Percentiles rank a stretch among this genome's conserved stretches.
Evolutionary conservation across 2,329 filamentous ascomycete genomes (phyloP).

Genomic region (Hypoxylon rubiginosum): DNA sequence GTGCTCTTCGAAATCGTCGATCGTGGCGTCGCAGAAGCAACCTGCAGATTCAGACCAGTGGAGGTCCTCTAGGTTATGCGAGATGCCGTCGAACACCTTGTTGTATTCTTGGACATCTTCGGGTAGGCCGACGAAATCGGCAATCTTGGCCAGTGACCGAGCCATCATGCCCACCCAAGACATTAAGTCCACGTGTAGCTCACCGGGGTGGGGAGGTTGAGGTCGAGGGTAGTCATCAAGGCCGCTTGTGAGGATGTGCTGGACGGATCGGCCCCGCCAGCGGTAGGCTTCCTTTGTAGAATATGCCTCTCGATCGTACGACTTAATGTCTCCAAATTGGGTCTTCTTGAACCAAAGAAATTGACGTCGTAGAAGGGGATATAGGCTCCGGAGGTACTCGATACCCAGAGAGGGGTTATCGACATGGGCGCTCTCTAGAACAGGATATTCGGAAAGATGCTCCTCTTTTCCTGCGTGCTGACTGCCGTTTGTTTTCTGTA

Average conservation of each 20-base stretch:
- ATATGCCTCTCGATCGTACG: constrained; percentile 90
- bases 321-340: constrained; percentile 88
- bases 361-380: constrained; percentile 85
- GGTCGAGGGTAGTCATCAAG: constrained; percentile 96
- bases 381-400: constrained; percentile 49
- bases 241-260: constrained; percentile 91
- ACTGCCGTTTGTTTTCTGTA: constrained; percentile 69
- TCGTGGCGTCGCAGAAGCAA: constrained; percentile 93
- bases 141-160: constrained; percentile 84
- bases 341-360: constrained; percentile 97
- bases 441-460: constrained; percentile 56
- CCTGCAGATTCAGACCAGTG: constrained; percentile 89
- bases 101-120: constrained; percentile 83
- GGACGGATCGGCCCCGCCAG: constrained; percentile 90
- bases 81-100: constrained; percentile 80
- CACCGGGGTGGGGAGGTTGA: constrained; percentile 93
- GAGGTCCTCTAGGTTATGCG: constrained; percentile 88
- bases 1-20: constrained; percentile 95
- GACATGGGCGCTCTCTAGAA: constrained; percentile 73
- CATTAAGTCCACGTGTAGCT: constrained; percentile 94
- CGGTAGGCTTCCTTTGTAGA: constrained; percentile 93
- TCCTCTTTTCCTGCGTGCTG: constrained; percentile 61
- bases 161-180: constrained; percentile 99
- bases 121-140: constrained; percentile 76
- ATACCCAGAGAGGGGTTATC: constrained; percentile 62